Conservation (phyloP, 2,329 filamentous ascomycete genomes). For the Cryphonectria radicalis region DNA sequence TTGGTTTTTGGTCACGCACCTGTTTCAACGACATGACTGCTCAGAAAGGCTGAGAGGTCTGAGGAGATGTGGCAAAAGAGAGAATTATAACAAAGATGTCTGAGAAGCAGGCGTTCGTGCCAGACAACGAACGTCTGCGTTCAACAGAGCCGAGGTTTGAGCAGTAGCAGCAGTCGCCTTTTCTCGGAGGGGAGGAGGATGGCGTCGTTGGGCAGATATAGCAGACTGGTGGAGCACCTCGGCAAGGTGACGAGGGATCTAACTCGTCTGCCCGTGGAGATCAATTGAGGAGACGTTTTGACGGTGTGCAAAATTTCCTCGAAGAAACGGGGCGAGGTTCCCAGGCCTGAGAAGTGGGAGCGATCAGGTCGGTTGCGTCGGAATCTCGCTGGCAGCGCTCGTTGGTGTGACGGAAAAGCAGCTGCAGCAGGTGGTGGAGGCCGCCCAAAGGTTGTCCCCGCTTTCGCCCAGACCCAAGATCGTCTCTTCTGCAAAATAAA, state of each 20-base stretch:
- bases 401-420: conserved; percentile 26
- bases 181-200: conserved; percentile 13
- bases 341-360: background rate
- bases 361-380: conserved; percentile 15
- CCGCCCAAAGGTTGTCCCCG: conserved; percentile 25
- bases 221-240: conserved; percentile 19
- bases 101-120: conserved; percentile 21
- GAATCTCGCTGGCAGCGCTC: conserved; percentile 9
- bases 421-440: conserved; percentile 17
- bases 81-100: background rate
- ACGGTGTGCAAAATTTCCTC: background rate
- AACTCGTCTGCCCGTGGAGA: conserved; percentile 17
- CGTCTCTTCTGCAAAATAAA: conserved; percentile 19
- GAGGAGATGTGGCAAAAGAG: background rate
- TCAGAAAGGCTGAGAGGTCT: conserved; percentile 6
- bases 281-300: conserved; percentile 14
- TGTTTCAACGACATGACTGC: conserved; percentile 48
- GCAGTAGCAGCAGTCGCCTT: background rate
- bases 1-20: conserved; percentile 37
- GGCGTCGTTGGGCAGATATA: conserved; percentile 20
- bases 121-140: conserved; percentile 23
- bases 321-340: conserved; percentile 1
- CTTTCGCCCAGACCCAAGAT: conserved; percentile 21
- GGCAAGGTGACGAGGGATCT: conserved; percentile 11
- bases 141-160: conserved; percentile 11